phyloP scores from a whole-genome alignment of 2,329 filamentous ascomycete genomes.

The Emmonsiellopsis sp. region DNA sequence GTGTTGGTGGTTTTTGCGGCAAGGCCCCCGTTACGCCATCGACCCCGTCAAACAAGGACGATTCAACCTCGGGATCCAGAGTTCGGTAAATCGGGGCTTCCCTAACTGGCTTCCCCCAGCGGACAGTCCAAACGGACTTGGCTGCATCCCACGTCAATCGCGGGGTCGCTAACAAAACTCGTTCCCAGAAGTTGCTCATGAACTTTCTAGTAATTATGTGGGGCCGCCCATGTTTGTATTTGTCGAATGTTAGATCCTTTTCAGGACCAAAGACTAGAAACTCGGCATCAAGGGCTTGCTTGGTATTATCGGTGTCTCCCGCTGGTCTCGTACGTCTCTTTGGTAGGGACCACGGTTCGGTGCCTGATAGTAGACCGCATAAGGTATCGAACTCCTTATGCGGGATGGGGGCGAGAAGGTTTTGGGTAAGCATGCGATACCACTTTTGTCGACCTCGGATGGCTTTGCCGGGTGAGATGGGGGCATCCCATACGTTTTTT shows the following conservation, averaged over 20 bases:
- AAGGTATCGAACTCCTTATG: constrained; percentile 26
- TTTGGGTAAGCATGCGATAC: constrained; percentile 24
- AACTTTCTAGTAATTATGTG: constrained; percentile 31
- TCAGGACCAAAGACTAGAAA: constrained; percentile 29
- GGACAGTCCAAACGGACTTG: constrained; percentile 18
- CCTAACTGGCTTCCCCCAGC: constrained; percentile 19
- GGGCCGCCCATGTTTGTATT: constrained; percentile 28
- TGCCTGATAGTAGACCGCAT: constrained; percentile 25
- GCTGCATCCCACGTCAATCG: constrained; percentile 17
- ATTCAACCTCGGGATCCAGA: constrained; percentile 5
- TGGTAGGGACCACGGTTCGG: constrained; percentile 21
- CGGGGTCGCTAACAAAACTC: constrained; percentile 26
- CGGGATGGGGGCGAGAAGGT: constrained; percentile 32
- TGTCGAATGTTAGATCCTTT: constrained; percentile 26
- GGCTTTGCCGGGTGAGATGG: constrained; percentile 21
- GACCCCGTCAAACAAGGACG: constrained; percentile 11
- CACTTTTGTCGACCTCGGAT: constrained; percentile 29
- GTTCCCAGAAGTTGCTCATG: constrained; percentile 30
- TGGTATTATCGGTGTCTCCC: not conserved
- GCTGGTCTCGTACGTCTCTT: constrained; percentile 17
- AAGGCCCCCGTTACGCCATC: constrained; percentile 7
- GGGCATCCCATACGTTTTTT: constrained; percentile 28
- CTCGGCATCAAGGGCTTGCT: constrained; percentile 14
- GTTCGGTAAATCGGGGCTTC: constrained; percentile 5
- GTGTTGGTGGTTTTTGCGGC: no score